These are phyloP conservation scores for Phlegmacium glaucopus DNA, from an alignment of 768 basidiomycete genomes.

Conservation along the genomic window DNA sequence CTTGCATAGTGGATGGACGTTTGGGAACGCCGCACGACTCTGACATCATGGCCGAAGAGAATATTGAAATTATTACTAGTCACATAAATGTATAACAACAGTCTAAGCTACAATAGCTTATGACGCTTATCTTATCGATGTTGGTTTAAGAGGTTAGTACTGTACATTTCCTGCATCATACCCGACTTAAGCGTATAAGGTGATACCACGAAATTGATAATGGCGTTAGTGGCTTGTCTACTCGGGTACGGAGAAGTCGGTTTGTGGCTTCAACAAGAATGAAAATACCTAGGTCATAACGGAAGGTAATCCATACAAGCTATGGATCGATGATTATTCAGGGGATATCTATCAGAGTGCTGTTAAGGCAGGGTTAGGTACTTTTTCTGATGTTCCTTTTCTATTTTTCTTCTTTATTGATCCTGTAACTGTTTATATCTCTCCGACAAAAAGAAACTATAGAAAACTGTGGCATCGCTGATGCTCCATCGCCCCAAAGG, in stretches of 20 bases:
- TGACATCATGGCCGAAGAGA: no score
- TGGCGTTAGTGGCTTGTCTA: constrained; percentile 83
- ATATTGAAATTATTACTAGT: no score
- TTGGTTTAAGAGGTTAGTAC: constrained; percentile 60
- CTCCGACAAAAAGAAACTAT: constrained; percentile 71
- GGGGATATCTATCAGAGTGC: constrained; percentile 70
- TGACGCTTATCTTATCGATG: constrained; percentile 80
- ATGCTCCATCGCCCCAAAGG: constrained; percentile 59
- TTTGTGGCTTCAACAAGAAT: constrained; percentile 60
- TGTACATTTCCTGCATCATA: neutral
- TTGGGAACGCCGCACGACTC: no score
- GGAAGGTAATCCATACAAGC: constrained; percentile 69
- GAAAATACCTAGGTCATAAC: constrained; percentile 52
- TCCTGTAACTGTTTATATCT: no score
- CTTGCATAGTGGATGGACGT: constrained; percentile 65
- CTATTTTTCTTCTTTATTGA: no score
- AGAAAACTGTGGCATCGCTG: constrained; percentile 56
- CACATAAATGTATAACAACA: no score
- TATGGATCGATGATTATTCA: constrained; percentile 79
- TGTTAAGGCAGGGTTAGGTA: constrained; percentile 72
- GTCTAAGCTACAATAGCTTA: constrained; percentile 79
- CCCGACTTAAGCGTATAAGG: constrained; percentile 44
- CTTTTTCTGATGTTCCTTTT: constrained; percentile 18
- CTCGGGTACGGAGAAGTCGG: constrained; percentile 94
- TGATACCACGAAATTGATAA: constrained; percentile 66